Percentiles rank a stretch among this genome's conserved stretches.
These are phyloP conservation scores for Alternaria conjuncta DNA, from an alignment of 2,329 filamentous ascomycete species.

Conservation along the genomic window DNA sequence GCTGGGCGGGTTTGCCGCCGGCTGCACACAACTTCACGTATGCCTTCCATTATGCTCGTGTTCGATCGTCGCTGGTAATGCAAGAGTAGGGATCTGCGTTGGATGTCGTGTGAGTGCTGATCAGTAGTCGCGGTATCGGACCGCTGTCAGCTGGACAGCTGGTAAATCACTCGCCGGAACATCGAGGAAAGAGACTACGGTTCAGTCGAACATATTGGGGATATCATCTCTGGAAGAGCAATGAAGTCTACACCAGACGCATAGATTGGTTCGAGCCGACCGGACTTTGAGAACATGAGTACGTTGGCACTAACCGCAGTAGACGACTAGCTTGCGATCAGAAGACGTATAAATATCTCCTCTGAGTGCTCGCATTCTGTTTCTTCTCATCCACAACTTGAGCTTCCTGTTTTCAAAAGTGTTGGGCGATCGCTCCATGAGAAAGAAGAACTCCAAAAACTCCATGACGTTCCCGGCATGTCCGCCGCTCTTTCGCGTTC, in stretches of 20 bases:
- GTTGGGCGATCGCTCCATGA: no score
- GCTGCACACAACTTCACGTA: neutral
- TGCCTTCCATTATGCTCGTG: neutral
- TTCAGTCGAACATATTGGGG: neutral
- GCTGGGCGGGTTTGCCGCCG: neutral
- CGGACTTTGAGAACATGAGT: neutral
- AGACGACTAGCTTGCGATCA: neutral
- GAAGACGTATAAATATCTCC: neutral
- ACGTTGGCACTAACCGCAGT: neutral
- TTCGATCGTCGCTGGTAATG: neutral
- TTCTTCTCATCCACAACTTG: neutral
- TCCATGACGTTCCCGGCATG: no score
- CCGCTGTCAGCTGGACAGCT: neutral
- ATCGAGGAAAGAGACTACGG: fast-evolving
- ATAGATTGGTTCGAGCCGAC: fast-evolving
- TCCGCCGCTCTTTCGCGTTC: neutral
- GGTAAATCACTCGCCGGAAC: neutral
- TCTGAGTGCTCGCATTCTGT: neutral
- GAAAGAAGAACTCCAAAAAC: no score
- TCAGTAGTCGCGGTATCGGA: neutral
- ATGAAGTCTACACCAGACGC: neutral
- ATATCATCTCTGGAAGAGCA: no score
- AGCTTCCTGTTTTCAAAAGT: no score
- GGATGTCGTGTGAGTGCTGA: neutral
- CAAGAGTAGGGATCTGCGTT: neutral